phyloP scores from a whole-genome alignment of 306 rosid genomes.

The Myrica gale region DNA sequence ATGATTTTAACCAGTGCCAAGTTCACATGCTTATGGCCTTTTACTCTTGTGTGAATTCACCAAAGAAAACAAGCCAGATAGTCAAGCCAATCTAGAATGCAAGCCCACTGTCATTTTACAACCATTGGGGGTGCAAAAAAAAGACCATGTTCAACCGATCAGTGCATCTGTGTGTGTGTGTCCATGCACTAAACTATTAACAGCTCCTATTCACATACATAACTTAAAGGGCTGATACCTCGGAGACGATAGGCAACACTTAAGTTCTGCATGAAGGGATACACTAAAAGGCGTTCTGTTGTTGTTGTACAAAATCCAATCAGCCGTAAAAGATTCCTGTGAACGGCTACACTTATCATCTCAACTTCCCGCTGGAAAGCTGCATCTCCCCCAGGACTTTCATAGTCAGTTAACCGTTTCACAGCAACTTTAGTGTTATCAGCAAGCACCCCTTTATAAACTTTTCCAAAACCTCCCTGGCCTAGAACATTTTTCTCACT shows the following conservation, averaged over 20 bases:
- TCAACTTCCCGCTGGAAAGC: constrained; percentile 99
- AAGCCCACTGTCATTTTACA: background rate
- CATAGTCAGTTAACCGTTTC: constrained; percentile 86
- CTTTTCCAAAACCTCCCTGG: constrained; percentile 99
- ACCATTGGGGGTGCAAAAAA: background rate
- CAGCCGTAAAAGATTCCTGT: constrained; percentile 75
- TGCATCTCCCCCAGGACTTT: constrained; percentile 95
- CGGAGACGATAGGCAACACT: constrained; percentile 90
- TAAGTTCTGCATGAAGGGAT: constrained; percentile 97
- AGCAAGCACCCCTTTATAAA: constrained; percentile 88
- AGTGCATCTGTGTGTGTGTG: background rate
- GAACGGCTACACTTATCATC: constrained; percentile 99
- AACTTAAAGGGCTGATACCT: constrained; percentile 43
- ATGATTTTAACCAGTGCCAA: background rate
- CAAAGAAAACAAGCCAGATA: too few relatives aligned
- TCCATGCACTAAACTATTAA: background rate
- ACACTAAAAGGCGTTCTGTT: constrained; percentile 89
- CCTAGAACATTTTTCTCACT: constrained; percentile 90
- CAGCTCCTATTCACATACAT: background rate
- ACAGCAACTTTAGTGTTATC: constrained; percentile 93
- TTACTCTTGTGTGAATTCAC: too few relatives aligned
- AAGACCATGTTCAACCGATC: background rate
- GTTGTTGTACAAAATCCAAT: constrained; percentile 95
- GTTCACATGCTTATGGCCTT: too few relatives aligned
- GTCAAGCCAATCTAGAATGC: background rate